Conservation (phyloP, 2,329 filamentous ascomycete genomes). For the Bipolaris bicolor region DNA sequence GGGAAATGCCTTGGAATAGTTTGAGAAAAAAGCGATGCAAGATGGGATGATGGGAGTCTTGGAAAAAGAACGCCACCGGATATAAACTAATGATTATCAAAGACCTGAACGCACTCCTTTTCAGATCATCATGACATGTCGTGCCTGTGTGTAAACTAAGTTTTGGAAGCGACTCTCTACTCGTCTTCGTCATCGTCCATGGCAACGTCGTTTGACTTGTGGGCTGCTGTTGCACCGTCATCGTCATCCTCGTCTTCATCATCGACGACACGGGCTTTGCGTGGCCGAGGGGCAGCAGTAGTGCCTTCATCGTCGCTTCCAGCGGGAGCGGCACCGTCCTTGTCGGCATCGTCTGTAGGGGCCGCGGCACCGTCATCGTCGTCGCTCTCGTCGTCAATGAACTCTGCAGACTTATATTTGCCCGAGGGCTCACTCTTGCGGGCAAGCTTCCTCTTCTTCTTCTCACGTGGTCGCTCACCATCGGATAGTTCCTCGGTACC, state of each 20-base stretch:
- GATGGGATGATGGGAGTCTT: background rate
- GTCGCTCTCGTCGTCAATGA: constrained; percentile 73
- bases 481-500: constrained; percentile 57
- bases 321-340: constrained; percentile 1
- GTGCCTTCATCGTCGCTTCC: constrained; percentile 12
- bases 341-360: constrained; percentile 25
- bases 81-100: constrained; percentile 2
- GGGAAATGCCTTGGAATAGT: too few relatives aligned
- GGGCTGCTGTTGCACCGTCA: constrained; percentile 28
- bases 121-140: background rate
- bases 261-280: constrained; percentile 42
- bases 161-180: constrained; percentile 13
- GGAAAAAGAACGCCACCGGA: background rate
- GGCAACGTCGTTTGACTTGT: constrained; percentile 29
- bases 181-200: constrained; percentile 44
- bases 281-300: constrained; percentile 31
- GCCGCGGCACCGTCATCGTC: constrained; percentile 30
- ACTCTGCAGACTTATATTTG: constrained; percentile 87
- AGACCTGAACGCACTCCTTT: background rate
- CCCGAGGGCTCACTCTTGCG: constrained; percentile 54
- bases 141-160: background rate
- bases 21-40: background rate
- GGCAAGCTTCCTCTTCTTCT: constrained; percentile 68
- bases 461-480: constrained; percentile 64
- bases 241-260: constrained; percentile 45